Evolutionary conservation across 495 filamentous ascomycete genomes (phyloP), one percentile per base, ranked within the genome.

Genomic region (Penicillium herquei): DNA sequence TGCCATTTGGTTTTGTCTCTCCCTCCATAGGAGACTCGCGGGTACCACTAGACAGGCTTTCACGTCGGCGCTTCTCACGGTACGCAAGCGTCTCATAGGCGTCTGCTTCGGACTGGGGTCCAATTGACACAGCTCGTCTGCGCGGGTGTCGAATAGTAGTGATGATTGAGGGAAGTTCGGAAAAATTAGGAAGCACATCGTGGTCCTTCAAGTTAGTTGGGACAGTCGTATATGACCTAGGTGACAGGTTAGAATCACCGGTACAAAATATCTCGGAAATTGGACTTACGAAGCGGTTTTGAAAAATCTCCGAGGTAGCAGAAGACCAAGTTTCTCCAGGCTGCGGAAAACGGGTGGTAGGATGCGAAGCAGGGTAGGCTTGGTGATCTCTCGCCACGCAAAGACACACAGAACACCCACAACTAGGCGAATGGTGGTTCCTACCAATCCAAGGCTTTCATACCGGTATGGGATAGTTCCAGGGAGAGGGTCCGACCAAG

Each of bases 51-150:
- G 75, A 74, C 34, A 86, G 74, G 61, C 89, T 96, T 67, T 96
- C 89, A 39, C 89, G 78, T 59, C 92, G 78, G 58, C 82, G 82
- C 61, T 90, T 84, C 67, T 95, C 90, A 3, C 92, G 84, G 63
- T 93, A 96, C n/a, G 94, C 94, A 17, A 98, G 74, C 14, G 90
- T 91, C 73, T 98, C 94, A 65, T 96, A 96, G 7, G 92, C 94
- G 69, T 98, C 94, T 3, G 94, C 94, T 54, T 88, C 90, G 26
- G 92, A 96, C 71, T 98, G 94, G 6, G 94, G 94, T 0, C 94
- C 94, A 33, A 98, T 81, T 18, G 91, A 96, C 18, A 97, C 84
- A 37, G 90, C 85, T n/a, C 94, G 82, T 55, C 84, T 80, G 16
- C 88, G 78, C 0, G 90, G 90, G 60, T 94, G 87, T 13, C 90